Evolutionary conservation across 768 basidiomycete genomes (phyloP).

Genomic region (Boletellus ananiceps): DNA sequence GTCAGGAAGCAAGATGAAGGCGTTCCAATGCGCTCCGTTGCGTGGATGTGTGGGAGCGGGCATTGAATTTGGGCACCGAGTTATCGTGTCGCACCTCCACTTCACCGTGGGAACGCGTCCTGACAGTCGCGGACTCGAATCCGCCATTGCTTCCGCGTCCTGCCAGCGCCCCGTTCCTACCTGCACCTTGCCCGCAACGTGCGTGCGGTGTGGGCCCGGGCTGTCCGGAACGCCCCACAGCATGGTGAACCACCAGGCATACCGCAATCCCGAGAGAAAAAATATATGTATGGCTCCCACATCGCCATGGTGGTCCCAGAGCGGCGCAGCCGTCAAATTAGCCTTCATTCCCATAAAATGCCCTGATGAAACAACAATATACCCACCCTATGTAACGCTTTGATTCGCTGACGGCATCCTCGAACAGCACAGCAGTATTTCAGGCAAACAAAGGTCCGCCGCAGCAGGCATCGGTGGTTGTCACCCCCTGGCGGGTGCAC

Average conservation of each 20-base stretch:
- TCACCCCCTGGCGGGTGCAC: no score
- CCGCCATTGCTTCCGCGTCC: slow-evolving; percentile 31
- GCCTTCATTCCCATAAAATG: slow-evolving; percentile 17
- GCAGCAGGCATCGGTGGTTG: not conserved
- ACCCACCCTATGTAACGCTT: slow-evolving; percentile 5
- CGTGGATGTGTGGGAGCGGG: slow-evolving; percentile 38
- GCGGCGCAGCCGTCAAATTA: slow-evolving; percentile 19
- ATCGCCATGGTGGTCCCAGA: slow-evolving; percentile 5
- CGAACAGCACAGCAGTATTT: slow-evolving; percentile 9
- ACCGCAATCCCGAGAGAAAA: not conserved
- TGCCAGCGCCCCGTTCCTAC: slow-evolving; percentile 27
- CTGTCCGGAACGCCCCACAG: not conserved
- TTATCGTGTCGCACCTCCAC: slow-evolving; percentile 34
- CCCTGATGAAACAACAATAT: slow-evolving; percentile 15
- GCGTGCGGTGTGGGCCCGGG: not conserved
- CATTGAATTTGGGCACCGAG: slow-evolving; percentile 38
- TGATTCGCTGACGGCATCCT: slow-evolving; percentile 17
- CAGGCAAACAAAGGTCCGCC: slow-evolving; percentile 4
- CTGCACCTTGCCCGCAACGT: not conserved
- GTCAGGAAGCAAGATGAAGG: slow-evolving; percentile 3
- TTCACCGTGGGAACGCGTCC: slow-evolving; percentile 29
- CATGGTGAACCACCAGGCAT: no score
- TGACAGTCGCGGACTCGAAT: slow-evolving; percentile 33
- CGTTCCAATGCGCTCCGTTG: slow-evolving; percentile 19
- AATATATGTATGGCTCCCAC: not conserved